Evolutionary conservation across 2,329 filamentous ascomycete genomes (phyloP).

Genomic region (Xylaria sp.): DNA sequence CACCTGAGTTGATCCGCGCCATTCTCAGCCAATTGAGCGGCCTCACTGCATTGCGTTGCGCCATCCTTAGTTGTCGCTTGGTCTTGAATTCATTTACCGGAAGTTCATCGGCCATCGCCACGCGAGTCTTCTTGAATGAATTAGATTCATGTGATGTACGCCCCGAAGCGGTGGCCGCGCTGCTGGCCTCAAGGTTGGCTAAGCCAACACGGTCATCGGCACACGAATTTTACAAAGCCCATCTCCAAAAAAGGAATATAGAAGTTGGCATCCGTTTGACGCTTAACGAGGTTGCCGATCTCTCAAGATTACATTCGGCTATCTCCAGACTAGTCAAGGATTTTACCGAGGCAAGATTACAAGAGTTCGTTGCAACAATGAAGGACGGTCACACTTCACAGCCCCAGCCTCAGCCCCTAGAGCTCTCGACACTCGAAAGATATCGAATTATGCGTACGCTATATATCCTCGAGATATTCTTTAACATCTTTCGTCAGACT

Average conservation of each 20-base stretch:
- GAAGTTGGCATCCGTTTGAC: constrained; percentile 24
- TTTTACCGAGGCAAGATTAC: constrained; percentile 18
- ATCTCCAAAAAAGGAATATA: constrained; percentile 24
- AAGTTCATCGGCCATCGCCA: constrained; percentile 22
- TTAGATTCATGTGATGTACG: constrained; percentile 32
- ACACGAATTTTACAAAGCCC: constrained; percentile 24
- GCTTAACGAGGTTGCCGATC: constrained; percentile 19
- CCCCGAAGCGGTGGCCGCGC: constrained; percentile 31
- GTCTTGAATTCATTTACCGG: constrained; percentile 24
- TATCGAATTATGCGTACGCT: constrained; percentile 28
- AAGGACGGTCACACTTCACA: constrained; percentile 23
- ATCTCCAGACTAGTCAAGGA: constrained; percentile 22
- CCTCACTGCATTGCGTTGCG: constrained; percentile 27
- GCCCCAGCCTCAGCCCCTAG: constrained; percentile 19
- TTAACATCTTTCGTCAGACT: constrained; percentile 25
- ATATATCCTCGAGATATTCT: constrained; percentile 31
- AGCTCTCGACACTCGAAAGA: constrained; percentile 25
- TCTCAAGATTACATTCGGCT: constrained; percentile 25
- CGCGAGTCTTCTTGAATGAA: constrained; percentile 27
- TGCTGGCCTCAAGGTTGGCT: constrained; percentile 26
- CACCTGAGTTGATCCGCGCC: constrained; percentile 26
- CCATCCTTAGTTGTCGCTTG: constrained; percentile 25
- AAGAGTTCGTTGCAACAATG: constrained; percentile 14
- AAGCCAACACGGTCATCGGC: constrained; percentile 23
- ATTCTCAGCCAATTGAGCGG: constrained; percentile 28